These are phyloP conservation scores for Pestalotiopsis sp. DNA, from an alignment of 2,329 filamentous ascomycete species.

Conservation along the genomic window DNA sequence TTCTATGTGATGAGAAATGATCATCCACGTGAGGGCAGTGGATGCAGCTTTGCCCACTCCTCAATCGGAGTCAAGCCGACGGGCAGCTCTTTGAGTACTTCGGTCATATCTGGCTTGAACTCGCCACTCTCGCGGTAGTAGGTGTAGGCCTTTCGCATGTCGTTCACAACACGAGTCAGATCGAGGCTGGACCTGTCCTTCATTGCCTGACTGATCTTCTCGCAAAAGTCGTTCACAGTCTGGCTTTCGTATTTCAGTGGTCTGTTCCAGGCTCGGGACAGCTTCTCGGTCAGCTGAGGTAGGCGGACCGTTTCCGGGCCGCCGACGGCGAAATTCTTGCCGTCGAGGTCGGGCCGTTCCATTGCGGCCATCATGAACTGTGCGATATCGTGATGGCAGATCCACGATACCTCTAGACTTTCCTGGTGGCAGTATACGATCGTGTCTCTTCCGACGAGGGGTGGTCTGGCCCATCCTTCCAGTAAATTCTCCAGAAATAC, in stretches of 20 bases:
- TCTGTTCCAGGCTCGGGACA: conserved; percentile 32
- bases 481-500: conserved; percentile 38
- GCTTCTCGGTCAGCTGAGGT: conserved; percentile 30
- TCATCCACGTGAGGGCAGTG: neutral
- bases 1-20: neutral
- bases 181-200: conserved; percentile 32
- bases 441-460: conserved; percentile 32
- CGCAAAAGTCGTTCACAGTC: conserved; percentile 31
- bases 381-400: conserved; percentile 38
- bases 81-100: conserved; percentile 31
- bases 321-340: conserved; percentile 33
- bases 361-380: conserved; percentile 37
- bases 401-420: conserved; percentile 36
- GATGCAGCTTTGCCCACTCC: conserved; percentile 31
- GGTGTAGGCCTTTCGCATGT: conserved; percentile 41
- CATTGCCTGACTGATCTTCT: conserved; percentile 32
- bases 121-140: conserved; percentile 39
- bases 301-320: conserved; percentile 35
- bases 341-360: conserved; percentile 31
- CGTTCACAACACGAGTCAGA: conserved; percentile 31
- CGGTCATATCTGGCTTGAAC: conserved; percentile 37
- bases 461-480: conserved; percentile 37
- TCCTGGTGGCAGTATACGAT: conserved; percentile 40
- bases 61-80: conserved; percentile 33
- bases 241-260: conserved; percentile 32